These are phyloP conservation scores for Parmelia sp. DNA, from an alignment of 495 filamentous ascomycete genomes.

Conservation along the genomic window DNA sequence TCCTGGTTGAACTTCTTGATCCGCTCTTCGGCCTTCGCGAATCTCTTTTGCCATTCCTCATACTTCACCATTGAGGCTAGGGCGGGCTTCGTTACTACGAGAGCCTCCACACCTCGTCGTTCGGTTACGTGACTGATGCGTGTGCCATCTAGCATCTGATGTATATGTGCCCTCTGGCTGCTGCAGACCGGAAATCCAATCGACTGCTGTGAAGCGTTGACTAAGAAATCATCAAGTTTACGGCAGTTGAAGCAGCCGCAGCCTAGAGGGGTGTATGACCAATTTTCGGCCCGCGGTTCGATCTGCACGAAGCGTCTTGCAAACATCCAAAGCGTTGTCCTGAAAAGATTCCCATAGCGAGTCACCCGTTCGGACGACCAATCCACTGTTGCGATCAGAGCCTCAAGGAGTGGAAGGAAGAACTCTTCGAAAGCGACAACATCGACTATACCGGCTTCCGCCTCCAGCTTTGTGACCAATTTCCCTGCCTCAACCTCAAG, in stretches of 20 bases:
- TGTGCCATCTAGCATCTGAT: background rate
- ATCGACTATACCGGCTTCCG: background rate
- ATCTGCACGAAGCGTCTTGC: background rate
- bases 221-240: background rate
- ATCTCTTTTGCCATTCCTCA: background rate
- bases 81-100: background rate
- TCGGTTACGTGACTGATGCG: background rate
- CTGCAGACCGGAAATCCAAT: background rate
- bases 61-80: background rate
- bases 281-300: background rate
- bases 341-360: background rate
- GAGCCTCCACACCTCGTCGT: background rate
- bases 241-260: background rate
- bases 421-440: background rate
- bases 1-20: background rate
- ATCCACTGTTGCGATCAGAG: background rate
- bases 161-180: background rate
- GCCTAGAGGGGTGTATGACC: background rate
- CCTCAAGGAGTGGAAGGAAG: background rate
- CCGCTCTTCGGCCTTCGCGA: background rate
- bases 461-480: background rate
- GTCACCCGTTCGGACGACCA: constrained; percentile 1
- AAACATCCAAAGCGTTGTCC: background rate
- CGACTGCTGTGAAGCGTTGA: background rate
- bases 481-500: background rate